Base-by-base conservation (phyloP, 2,329 filamentous ascomycete species). In the Capronia epimyces region DNA sequence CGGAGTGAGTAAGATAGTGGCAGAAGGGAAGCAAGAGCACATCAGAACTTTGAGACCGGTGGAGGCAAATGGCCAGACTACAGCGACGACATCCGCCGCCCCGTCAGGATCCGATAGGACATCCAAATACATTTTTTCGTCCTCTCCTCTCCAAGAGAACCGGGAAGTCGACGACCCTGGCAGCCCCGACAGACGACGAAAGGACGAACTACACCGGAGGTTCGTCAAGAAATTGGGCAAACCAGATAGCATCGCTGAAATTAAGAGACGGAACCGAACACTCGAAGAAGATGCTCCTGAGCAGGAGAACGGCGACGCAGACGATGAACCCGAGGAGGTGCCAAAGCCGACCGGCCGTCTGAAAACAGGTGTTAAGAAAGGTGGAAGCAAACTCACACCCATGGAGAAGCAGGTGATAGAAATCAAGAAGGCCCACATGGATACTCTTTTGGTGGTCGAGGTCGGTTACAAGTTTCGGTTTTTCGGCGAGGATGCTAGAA, bases 391-490 rank as follows among this genome's bases (percentile, higher is more conserved):
- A 66, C 78, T 98, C 53, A 98, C 93, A 0, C 93, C 93, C 0
- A 86, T 98, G 83, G 90, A 97, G 67, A 80, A 86, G 34, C 93
- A 97, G 63, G 86, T 95, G 51, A 77, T 98, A 4, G 90, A 95
- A 15, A 95, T 98, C 68, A 98, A 98, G 71, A 79, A 83, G 53
- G 87, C 91, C 61, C 84, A 97, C 65, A 78, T 89, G 72, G 93
- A 97, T 65, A 93, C 91, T 0, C 63, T 98, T 16, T 76, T 98
- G 25, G 86, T 97, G 10, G 83, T 97, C 46, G 91, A 98, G 67
- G 93, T 97, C 7, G 93, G 93, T 44, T 98, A 98, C 72, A 98
- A 98, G 67, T 98, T 95, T 70, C 84, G 87, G 27, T 95, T 98
- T 72, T 95, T 95, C 65, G 93, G 93, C 9, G 91, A 97, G 63